A percentile compares a stretch with the other conserved stretches of the same genome.
These are phyloP conservation scores for Paulinella micropora DNA, from an alignment of 78 protist species.

Conservation along the genomic window DNA sequence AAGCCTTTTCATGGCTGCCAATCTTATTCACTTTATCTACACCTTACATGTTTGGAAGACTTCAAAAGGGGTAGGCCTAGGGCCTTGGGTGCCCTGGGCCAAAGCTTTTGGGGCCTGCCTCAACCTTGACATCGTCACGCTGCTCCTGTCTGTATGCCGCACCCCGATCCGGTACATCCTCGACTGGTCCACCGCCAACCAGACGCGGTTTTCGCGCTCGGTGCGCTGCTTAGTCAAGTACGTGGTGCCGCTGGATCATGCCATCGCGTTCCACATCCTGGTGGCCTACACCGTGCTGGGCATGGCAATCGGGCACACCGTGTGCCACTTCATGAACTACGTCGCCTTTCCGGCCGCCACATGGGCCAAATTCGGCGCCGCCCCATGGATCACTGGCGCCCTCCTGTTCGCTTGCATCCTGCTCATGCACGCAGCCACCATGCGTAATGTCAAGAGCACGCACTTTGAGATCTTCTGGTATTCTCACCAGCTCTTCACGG, in stretches of 20 bases:
- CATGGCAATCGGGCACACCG: neutral
- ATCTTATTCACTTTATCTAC: too few species aligned
- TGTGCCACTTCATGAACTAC: slow-evolving; percentile 3
- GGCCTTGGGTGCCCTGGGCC: neutral
- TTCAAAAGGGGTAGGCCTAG: too few species aligned
- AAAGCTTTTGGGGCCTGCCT: neutral
- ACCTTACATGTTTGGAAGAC: too few species aligned
- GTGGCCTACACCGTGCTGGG: neutral
- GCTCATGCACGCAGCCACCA: too few species aligned
- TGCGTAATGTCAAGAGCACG: neutral
- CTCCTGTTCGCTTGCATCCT: too few species aligned
- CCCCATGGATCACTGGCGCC: too few species aligned
- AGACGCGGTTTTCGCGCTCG: neutral
- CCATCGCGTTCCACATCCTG: neutral
- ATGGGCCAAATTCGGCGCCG: too few species aligned
- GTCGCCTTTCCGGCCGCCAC: too few species aligned
- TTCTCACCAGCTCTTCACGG: neutral
- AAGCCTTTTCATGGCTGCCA: too few species aligned
- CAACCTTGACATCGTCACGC: neutral
- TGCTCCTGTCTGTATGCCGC: neutral
- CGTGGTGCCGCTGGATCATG: neutral
- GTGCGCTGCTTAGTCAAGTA: neutral
- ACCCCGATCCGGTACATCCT: neutral
- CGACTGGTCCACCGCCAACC: neutral
- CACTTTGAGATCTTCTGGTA: neutral